Evolutionary conservation across 2,329 filamentous ascomycete species (phyloP), one percentile per base, ranked within the genome.

Genomic region (Gaeumannomyces tritici): DNA sequence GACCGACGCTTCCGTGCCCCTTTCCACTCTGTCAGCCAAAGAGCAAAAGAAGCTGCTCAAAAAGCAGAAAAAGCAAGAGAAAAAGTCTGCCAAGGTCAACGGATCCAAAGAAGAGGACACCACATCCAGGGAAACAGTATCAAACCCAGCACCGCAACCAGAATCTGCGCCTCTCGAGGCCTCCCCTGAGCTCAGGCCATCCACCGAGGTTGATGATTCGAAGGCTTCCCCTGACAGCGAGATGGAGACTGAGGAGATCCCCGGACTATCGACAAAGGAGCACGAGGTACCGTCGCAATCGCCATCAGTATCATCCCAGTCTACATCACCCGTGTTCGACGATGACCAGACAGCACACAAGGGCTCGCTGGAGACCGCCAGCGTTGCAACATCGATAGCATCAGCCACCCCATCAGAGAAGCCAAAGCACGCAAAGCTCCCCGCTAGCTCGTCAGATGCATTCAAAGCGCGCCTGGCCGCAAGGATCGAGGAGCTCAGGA

Each of bases 401-500:
- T 90, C 88, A 27, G 81, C 85, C 7, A 8, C 42, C 18, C 78
- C 82, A 6, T 80, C 82, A 42, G 81, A 84, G 64, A 85, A 85
- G 70, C 83, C 83, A 18, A 89, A 88, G 73, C 83, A 85, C 66
- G 83, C 87, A 71, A 87, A 86, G 69, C 76, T 89, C 33, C 88
- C 88, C 62, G 79, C 86, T 65, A 88, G 93, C 70, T 88, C 88
- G 55, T 86, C 90, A 64, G 60, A 61, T 12, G 85, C 88, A 29
- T 84, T 96, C 58, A 87, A 89, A 70, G 86, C 88, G 63, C 88
- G 93, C 57, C 81, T 99, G 60, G 87, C 89, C 63, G 89, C 90
- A 68, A 89, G 87, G 65, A 92, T 99, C 62, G 90, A 95, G 68
- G 88, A 88, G 57, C 85, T 98, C 60, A 89, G 93, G 64, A 89